Percentiles rank a stretch among this genome's conserved stretches.
Evolutionary conservation across 2,329 filamentous ascomycete species (phyloP).

Genomic region (Beauveria bassiana): DNA sequence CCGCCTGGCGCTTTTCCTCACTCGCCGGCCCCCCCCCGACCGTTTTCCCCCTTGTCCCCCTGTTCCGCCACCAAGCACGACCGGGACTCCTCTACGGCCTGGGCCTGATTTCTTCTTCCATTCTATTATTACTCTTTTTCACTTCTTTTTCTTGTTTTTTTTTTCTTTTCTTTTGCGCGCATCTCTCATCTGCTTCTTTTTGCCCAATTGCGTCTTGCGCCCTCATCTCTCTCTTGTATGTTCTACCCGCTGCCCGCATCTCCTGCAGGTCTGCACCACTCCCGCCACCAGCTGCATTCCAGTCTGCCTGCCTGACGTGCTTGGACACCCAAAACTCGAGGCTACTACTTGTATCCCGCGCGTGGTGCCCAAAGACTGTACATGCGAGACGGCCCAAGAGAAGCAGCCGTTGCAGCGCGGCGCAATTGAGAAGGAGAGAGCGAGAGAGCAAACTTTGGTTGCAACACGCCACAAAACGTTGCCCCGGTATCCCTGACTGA

Average conservation of each 20-base stretch:
- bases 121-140: not conserved
- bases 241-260: not conserved
- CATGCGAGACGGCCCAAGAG: not conserved
- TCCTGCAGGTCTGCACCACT: not conserved
- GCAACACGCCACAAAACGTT: not conserved
- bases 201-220: not conserved
- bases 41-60: conserved; percentile 1
- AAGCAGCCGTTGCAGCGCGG: not conserved
- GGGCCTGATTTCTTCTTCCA: not conserved
- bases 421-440: not conserved
- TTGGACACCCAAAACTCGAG: not conserved
- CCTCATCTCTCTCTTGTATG: conserved; percentile 9
- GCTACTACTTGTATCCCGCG: not conserved
- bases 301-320: not conserved
- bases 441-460: not conserved
- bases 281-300: conserved; percentile 1
- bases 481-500: conserved; percentile 2
- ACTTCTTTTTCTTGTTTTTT: not conserved
- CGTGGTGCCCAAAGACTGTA: not conserved
- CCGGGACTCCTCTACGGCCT: not conserved
- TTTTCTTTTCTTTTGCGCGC: not conserved
- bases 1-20: conserved; percentile 12
- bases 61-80: not conserved
- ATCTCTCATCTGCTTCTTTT: not conserved
- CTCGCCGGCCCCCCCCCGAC: conserved; percentile 10